Evolutionary conservation across 805 yeast genomes (phyloP).

Genomic region (Wickerhamomyces bisporus): DNA sequence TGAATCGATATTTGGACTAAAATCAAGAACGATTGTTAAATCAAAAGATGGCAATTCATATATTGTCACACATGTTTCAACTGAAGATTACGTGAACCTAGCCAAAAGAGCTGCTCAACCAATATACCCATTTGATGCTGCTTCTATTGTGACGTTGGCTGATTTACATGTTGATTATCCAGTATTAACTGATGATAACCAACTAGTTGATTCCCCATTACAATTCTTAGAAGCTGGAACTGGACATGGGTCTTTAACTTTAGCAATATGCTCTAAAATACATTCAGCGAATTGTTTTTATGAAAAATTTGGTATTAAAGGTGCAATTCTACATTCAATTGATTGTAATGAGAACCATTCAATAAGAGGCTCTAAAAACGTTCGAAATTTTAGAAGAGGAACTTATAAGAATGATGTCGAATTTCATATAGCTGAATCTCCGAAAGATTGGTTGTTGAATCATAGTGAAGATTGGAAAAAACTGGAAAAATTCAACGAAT

Average conservation of each 20-base stretch:
- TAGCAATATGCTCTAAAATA: conserved; percentile 36
- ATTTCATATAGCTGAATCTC: conserved; percentile 38
- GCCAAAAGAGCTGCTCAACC: conserved; percentile 44
- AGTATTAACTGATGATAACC: conserved; percentile 9
- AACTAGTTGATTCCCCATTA: conserved; percentile 23
- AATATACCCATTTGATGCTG: conserved; percentile 45
- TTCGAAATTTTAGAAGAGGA: conserved; percentile 36
- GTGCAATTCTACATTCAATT: conserved; percentile 42
- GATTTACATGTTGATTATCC: conserved; percentile 43
- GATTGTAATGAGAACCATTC: conserved; percentile 38
- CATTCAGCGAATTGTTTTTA: conserved; percentile 41
- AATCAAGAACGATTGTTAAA: conserved; percentile 30
- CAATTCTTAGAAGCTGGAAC: conserved; percentile 50
- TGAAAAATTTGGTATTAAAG: conserved; percentile 26
- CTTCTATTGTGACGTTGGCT: conserved; percentile 39
- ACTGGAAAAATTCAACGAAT: conserved; percentile 11
- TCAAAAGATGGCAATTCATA: conserved; percentile 25
- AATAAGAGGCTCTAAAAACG: conserved; percentile 35
- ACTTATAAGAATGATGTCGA: conserved; percentile 40
- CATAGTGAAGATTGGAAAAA: conserved; percentile 23
- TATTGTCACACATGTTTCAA: conserved; percentile 33
- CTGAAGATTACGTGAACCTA: conserved; percentile 42
- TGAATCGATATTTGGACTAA: conserved; percentile 32
- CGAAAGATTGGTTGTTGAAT: conserved; percentile 33
- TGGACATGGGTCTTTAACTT: conserved; percentile 47